phyloP scores from a whole-genome alignment of 352 stramenopile genomes.

The Elongisporangium undulatum region DNA sequence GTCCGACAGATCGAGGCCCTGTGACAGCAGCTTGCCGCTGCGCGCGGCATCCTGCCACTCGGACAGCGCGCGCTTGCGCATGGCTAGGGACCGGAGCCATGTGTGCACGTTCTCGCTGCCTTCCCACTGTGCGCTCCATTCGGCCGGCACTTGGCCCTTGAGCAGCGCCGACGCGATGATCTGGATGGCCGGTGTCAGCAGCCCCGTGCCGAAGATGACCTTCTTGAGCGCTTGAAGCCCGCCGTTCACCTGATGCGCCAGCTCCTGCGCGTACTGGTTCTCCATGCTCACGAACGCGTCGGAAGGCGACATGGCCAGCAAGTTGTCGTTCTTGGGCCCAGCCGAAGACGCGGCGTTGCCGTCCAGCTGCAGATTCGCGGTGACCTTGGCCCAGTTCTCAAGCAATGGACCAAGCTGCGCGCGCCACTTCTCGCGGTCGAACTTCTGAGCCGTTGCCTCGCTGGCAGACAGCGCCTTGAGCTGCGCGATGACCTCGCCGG shows the following conservation, averaged over 20 bases:
- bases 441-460: slow-evolving; percentile 56
- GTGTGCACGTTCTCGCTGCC: slow-evolving; percentile 56
- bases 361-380: slow-evolving; percentile 52
- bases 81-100: slow-evolving; percentile 82
- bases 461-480: slow-evolving; percentile 81
- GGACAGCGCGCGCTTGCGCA: slow-evolving; percentile 74
- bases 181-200: slow-evolving; percentile 90
- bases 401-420: slow-evolving; percentile 86
- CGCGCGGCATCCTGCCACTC: slow-evolving; percentile 76
- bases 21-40: slow-evolving; percentile 61
- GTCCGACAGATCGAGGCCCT: slow-evolving; percentile 85
- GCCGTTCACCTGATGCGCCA: slow-evolving; percentile 66
- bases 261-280: slow-evolving; percentile 74
- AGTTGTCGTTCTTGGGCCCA: slow-evolving; percentile 23
- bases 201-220: slow-evolving; percentile 87
- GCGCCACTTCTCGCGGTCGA: slow-evolving; percentile 91
- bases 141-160: slow-evolving; percentile 55
- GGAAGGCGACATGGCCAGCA: slow-evolving; percentile 60
- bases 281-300: slow-evolving; percentile 91
- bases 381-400: slow-evolving; percentile 87
- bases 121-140: slow-evolving; percentile 86
- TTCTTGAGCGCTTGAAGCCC: slow-evolving; percentile 81
- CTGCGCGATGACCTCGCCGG: slow-evolving; percentile 77
- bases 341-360: slow-evolving; percentile 9
- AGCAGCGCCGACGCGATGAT: slow-evolving; percentile 71